Conservation (phyloP, 1,139 yeast species). For the Arxiozyma heterogenica region DNA sequence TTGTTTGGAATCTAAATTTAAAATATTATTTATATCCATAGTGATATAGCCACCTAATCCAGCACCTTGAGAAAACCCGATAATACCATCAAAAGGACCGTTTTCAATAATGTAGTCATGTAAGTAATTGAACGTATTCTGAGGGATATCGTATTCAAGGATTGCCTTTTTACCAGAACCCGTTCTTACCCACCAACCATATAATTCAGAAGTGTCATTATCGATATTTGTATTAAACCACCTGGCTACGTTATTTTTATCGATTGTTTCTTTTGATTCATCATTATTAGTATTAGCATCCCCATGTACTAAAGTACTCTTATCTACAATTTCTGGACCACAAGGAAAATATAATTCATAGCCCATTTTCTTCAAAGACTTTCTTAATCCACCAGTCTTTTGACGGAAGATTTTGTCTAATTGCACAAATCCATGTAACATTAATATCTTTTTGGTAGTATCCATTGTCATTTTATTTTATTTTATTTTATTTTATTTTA, state of each 20-base stretch:
- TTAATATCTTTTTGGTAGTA: constrained; percentile 32
- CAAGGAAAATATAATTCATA: constrained; percentile 65
- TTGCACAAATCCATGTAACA: constrained; percentile 57
- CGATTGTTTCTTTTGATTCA: constrained; percentile 1
- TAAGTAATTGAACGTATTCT: constrained; percentile 17
- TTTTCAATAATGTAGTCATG: constrained; percentile 33
- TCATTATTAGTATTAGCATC: constrained; percentile 5
- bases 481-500: not conserved
- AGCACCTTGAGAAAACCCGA: constrained; percentile 93
- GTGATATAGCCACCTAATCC: constrained; percentile 57
- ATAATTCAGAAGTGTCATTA: constrained; percentile 12
- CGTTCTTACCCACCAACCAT: constrained; percentile 28
- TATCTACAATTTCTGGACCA: constrained; percentile 42
- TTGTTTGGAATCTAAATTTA: constrained; percentile 19
- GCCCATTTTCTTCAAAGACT: constrained; percentile 52
- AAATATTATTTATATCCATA: constrained; percentile 34
- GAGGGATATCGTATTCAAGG: constrained; percentile 17
- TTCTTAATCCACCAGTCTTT: constrained; percentile 71
- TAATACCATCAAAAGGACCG: constrained; percentile 82
- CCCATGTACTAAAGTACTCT: constrained; percentile 5
- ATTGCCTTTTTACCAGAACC: constrained; percentile 7
- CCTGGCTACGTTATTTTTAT: constrained; percentile 6
- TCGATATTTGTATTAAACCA: constrained; percentile 11
- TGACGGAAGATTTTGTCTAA: constrained; percentile 62
- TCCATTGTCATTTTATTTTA: not conserved